A percentile compares a stretch with the other conserved stretches of the same genome.
Conservation (phyloP, 1,284 basidiomycete species). For the Testicularia cyperi region DNA sequence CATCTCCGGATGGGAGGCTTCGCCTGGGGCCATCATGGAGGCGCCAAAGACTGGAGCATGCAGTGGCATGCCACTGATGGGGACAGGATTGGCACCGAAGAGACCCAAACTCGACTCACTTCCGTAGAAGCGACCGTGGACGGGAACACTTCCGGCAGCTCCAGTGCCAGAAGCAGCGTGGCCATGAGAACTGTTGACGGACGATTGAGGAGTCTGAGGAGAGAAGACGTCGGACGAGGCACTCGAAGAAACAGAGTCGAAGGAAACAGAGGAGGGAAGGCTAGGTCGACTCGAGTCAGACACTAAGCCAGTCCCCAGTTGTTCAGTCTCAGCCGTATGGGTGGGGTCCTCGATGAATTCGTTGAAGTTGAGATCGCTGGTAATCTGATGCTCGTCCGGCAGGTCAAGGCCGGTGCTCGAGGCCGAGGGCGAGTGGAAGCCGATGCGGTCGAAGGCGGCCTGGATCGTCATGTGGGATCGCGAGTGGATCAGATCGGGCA, state of each 20-base stretch:
- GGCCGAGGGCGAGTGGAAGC: slow-evolving; percentile 21
- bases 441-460: slow-evolving; percentile 25
- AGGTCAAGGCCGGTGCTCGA: slow-evolving; percentile 4
- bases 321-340: slow-evolving; percentile 5
- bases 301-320: no score
- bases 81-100: slow-evolving; percentile 7
- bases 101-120: slow-evolving; percentile 32
- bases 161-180: no score
- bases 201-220: slow-evolving; percentile 9
- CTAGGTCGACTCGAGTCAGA: no score
- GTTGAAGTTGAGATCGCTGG: slow-evolving; percentile 37
- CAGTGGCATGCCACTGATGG: slow-evolving; percentile 7
- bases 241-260: no score
- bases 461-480: slow-evolving; percentile 12
- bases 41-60: no score
- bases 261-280: no score
- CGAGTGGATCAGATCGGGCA: slow-evolving; percentile 4
- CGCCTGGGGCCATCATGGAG: no score
- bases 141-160: no score
- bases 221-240: neutral
- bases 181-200: no score
- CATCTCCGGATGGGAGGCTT: no score
- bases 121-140: slow-evolving; percentile 9
- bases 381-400: slow-evolving; percentile 5
- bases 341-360: slow-evolving; percentile 46